Base-by-base conservation (phyloP, 1,139 yeast genomes). In the Diutina mesorugosa region DNA sequence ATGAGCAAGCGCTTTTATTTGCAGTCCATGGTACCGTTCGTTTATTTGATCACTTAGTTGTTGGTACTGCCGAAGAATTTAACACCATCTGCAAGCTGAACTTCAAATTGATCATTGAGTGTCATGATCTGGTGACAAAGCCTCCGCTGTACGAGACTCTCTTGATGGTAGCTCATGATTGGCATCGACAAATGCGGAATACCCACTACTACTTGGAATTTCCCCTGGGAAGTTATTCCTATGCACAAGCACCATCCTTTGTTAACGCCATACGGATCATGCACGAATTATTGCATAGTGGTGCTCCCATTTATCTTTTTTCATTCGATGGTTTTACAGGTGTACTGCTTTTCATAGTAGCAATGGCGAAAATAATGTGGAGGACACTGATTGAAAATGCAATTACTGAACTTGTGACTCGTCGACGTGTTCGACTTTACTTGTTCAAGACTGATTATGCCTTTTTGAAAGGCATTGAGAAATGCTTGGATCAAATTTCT, bases 311-410 rank as follows among this genome's bases (percentile, higher is more conserved):
- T 2, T 72, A 73, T 57, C 62, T 73, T 5, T 73, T 71, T 58
- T 71, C 71, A 2, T 70, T 68, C 59, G 79, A 74, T 60, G 78
- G 79, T 0, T 74, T 72, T 59, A 73, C 79, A 14, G 77, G 77
- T 1, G 64, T 71, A 47, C 68, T 76, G 5, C 59, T 73, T 45
- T 61, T 74, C 48, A 47, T 47, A 58, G 62, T 46, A 62, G 62
- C n/a, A n/a, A 56, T 8, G 58, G 58, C 57, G 35, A 57, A 50
- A 16, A 18, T 50, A 26, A 8, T 32, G 45, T 50, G 53, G 53
- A 50, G 32, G 7, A 30, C 45, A 2, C 45, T 18, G 32, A 56
- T 64, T 32, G 77, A 73, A 59, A 67, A 68, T 26, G 61, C 67
- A 6, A 60, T 63, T 14, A 47, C 61, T 6, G 56, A 59, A 14